Evolutionary conservation across 371 early-diverging fungal genomes (phyloP).

Genomic region (Haplosporangium sp.): DNA sequence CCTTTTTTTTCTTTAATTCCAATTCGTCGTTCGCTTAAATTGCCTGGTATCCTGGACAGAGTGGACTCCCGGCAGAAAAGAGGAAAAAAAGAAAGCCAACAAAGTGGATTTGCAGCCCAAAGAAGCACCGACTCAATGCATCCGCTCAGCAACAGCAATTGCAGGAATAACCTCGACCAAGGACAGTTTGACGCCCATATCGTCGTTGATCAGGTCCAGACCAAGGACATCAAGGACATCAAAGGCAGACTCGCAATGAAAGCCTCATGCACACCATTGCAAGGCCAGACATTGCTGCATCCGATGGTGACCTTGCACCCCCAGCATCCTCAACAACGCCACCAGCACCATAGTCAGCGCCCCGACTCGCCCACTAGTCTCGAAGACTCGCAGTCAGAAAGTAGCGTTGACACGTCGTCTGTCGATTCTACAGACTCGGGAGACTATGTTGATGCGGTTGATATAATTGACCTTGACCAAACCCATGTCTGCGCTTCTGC

Average conservation of each 20-base stretch:
- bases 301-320: conserved; percentile 13
- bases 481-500: neutral
- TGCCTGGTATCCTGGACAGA: no score
- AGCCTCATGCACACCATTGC: no score
- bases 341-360: conserved; percentile 5
- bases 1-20: neutral
- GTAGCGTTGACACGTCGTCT: conserved; percentile 27
- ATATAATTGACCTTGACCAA: neutral
- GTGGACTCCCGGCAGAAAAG: no score
- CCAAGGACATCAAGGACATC: neutral
- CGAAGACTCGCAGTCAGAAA: conserved; percentile 41
- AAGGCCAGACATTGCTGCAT: conserved; percentile 20
- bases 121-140: conserved; percentile 1
- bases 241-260: no score
- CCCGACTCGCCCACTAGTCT: conserved; percentile 52
- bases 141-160: neutral
- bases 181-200: neutral
- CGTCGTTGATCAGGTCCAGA: conserved; percentile 1
- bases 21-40: no score
- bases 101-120: neutral
- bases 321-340: conserved; percentile 8
- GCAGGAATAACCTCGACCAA: neutral
- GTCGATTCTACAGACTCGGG: conserved; percentile 25
- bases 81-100: neutral
- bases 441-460: conserved; percentile 4